These are phyloP conservation scores for Talaromyces stipitatus DNA, from an alignment of 495 filamentous ascomycete genomes.

Conservation along the genomic window DNA sequence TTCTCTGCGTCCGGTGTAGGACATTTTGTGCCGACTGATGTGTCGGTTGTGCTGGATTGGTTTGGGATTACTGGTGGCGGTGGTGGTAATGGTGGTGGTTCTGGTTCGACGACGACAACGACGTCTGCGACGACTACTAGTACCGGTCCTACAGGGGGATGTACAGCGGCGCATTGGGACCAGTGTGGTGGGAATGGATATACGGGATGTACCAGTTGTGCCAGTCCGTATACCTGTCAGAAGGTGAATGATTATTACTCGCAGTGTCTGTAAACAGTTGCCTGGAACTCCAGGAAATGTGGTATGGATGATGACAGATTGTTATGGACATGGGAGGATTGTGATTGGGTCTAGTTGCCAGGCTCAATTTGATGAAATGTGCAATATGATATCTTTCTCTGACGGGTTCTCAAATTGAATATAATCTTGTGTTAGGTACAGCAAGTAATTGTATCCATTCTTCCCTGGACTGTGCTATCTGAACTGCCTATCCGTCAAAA, in stretches of 20 bases:
- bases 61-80: constrained; percentile 26
- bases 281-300: no score
- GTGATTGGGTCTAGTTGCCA: no score
- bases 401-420: no score
- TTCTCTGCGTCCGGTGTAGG: constrained; percentile 40
- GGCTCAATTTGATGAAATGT: no score
- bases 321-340: no score
- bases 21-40: constrained; percentile 42
- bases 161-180: constrained; percentile 25
- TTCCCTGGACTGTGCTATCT: no score
- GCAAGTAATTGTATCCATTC: no score
- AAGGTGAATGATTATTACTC: constrained; percentile 34
- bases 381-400: no score
- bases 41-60: constrained; percentile 39
- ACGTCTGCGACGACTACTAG: constrained; percentile 20
- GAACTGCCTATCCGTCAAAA: no score
- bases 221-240: constrained; percentile 27
- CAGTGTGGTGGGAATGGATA: constrained; percentile 46
- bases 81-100: no score
- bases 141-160: constrained; percentile 5
- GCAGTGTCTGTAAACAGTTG: constrained; percentile 38
- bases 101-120: constrained; percentile 11
- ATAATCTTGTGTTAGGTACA: no score
- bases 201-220: constrained; percentile 41
- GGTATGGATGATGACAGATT: no score